These are phyloP conservation scores for Scenedesmus sp. DNA, from an alignment of 163 green algal species.

Conservation along the genomic window DNA sequence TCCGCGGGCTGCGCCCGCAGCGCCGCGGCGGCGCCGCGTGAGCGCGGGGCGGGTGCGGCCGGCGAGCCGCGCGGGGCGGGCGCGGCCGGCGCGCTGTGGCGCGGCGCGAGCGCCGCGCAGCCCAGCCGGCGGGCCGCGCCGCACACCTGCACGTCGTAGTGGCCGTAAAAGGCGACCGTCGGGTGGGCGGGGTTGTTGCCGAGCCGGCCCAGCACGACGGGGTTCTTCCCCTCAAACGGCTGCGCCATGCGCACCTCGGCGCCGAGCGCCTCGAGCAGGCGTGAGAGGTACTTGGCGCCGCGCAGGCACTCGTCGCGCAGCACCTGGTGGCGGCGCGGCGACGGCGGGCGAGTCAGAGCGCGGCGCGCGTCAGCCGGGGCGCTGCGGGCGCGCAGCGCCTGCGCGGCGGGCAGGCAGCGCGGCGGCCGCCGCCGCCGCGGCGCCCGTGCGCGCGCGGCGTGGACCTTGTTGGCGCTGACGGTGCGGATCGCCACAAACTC, in stretches of 20 bases:
- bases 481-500: slow-evolving; percentile 83
- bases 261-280: slow-evolving; percentile 88
- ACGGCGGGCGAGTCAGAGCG: neutral
- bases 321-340: too few species aligned
- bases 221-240: slow-evolving; percentile 76
- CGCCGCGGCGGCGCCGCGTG: too few species aligned
- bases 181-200: slow-evolving; percentile 68
- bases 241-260: slow-evolving; percentile 75
- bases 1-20: slow-evolving; percentile 83
- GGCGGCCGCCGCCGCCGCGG: too few species aligned
- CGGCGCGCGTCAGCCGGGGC: too few species aligned
- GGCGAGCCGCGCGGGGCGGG: too few species aligned
- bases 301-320: slow-evolving; percentile 85
- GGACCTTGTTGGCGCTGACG: slow-evolving; percentile 51
- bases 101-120: too few species aligned
- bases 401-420: neutral
- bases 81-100: too few species aligned
- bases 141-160: slow-evolving; percentile 68
- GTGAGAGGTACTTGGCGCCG: slow-evolving; percentile 89
- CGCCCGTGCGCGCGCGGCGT: too few species aligned
- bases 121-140: neutral
- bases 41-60: too few species aligned
- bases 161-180: slow-evolving; percentile 90
- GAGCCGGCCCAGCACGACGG: slow-evolving; percentile 89
- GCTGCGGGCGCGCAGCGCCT: too few species aligned